phyloP scores from a whole-genome alignment of 2,329 filamentous ascomycete genomes.

The Ampelomyces quisqualis region DNA sequence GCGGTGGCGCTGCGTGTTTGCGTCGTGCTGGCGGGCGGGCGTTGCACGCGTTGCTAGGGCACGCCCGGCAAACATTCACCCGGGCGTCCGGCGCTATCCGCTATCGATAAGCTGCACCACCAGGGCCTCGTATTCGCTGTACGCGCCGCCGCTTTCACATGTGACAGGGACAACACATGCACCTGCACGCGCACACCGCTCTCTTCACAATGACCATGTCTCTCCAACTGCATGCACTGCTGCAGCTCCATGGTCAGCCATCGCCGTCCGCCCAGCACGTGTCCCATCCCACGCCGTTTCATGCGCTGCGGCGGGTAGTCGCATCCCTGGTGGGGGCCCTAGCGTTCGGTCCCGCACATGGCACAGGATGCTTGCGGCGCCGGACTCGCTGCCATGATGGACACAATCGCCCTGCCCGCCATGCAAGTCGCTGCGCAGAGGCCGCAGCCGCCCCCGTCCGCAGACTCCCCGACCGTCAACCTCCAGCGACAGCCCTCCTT shows the following conservation, averaged over 20 bases:
- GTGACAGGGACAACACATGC: neutral
- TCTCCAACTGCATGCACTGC: neutral
- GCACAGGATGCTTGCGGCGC: slow-evolving; percentile 16
- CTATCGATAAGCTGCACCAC: slow-evolving; percentile 17
- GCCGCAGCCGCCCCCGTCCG: slow-evolving; percentile 6
- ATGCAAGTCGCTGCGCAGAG: slow-evolving; percentile 39
- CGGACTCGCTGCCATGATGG: slow-evolving; percentile 18
- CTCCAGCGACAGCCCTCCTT: slow-evolving; percentile 47
- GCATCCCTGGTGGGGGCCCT: slow-evolving; percentile 21
- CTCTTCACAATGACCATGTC: neutral
- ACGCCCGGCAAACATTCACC: slow-evolving; percentile 13
- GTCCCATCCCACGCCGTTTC: neutral
- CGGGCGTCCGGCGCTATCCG: neutral
- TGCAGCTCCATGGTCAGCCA: neutral
- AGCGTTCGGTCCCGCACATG: slow-evolving; percentile 22
- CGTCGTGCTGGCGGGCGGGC: no score
- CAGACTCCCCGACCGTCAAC: slow-evolving; percentile 1
- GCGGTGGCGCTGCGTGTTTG: slow-evolving; percentile 12
- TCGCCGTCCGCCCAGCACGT: neutral
- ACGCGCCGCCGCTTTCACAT: slow-evolving; percentile 2
- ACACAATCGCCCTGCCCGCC: slow-evolving; percentile 15
- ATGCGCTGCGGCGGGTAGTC: neutral
- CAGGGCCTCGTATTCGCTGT: slow-evolving; percentile 2
- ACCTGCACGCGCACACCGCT: neutral
- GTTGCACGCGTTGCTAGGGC: no score